These are phyloP conservation scores for Eimeria nieschulzi DNA, from an alignment of 169 alveolate species.

Conservation along the genomic window DNA sequence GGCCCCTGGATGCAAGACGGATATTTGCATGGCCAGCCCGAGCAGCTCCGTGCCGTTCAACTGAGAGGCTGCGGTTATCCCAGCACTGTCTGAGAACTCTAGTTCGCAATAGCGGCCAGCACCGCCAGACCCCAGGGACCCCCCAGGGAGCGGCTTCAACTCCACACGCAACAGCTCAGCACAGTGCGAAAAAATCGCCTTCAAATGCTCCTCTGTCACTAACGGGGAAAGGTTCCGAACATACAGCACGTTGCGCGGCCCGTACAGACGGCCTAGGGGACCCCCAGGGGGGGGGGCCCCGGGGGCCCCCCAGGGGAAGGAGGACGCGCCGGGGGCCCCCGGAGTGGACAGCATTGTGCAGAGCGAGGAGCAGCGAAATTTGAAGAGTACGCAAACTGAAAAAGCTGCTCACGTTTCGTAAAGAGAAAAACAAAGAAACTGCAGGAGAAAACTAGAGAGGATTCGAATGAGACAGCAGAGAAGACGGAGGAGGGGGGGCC, in stretches of 20 bases:
- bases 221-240: conserved; percentile 16
- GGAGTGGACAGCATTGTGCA: conserved; percentile 3
- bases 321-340: conserved; percentile 5
- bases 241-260: conserved; percentile 29
- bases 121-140: neutral
- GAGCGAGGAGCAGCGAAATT: neutral
- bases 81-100: conserved; percentile 33
- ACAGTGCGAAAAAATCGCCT: conserved; percentile 39
- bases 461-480: too few species aligned
- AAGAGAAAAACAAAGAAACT: neutral
- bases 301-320: conserved; percentile 8
- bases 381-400: neutral
- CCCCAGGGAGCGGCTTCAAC: conserved; percentile 33
- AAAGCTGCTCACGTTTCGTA: neutral
- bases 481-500: too few species aligned
- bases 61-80: conserved; percentile 54
- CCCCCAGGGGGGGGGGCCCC: neutral
- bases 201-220: conserved; percentile 40
- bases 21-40: conserved; percentile 14
- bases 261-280: conserved; percentile 34
- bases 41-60: conserved; percentile 46
- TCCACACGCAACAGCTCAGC: conserved; percentile 16
- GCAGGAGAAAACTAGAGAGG: too few species aligned
- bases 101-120: conserved; percentile 46
- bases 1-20: conserved; percentile 31